Evolutionary conservation across 805 yeast genomes (phyloP).

Genomic region (Saccharomycopsis fermentans): DNA sequence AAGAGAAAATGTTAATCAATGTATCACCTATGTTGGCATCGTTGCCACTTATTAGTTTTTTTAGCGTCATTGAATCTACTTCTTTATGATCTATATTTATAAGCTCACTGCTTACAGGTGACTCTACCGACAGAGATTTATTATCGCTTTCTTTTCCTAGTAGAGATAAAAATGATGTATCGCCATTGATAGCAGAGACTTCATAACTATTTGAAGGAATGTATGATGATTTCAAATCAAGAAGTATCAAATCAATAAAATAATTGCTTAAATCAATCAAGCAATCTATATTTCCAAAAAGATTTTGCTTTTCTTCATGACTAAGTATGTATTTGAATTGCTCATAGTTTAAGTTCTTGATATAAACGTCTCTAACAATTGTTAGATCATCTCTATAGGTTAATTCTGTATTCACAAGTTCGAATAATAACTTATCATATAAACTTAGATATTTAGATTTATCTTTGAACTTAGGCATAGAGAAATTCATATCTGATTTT

Average conservation of each 20-base stretch:
- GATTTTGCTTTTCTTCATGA: constrained; percentile 20
- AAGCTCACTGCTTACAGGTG: neutral
- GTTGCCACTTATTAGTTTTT: neutral
- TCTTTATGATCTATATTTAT: neutral
- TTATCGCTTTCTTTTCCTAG: neutral
- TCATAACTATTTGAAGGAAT: constrained; percentile 20
- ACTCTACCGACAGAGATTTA: neutral
- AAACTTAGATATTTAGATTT: neutral
- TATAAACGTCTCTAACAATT: constrained; percentile 26
- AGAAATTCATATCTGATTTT: neutral
- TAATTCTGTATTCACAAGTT: constrained; percentile 29
- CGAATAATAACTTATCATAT: constrained; percentile 17
- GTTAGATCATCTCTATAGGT: constrained; percentile 28
- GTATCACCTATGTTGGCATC: neutral
- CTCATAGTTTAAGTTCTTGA: constrained; percentile 21
- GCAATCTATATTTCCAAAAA: constrained; percentile 27
- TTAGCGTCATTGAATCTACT: neutral
- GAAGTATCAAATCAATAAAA: constrained; percentile 17
- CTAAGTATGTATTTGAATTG: constrained; percentile 21
- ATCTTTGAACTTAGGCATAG: neutral
- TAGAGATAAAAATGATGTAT: constrained; percentile 17
- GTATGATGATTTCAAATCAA: neutral
- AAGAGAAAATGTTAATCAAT: neutral
- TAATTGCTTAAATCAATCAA: constrained; percentile 23
- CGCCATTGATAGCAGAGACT: constrained; percentile 16